Evolutionary conservation across 2,329 filamentous ascomycete species (phyloP).

Genomic region (Apiospora rasikravindrae): DNA sequence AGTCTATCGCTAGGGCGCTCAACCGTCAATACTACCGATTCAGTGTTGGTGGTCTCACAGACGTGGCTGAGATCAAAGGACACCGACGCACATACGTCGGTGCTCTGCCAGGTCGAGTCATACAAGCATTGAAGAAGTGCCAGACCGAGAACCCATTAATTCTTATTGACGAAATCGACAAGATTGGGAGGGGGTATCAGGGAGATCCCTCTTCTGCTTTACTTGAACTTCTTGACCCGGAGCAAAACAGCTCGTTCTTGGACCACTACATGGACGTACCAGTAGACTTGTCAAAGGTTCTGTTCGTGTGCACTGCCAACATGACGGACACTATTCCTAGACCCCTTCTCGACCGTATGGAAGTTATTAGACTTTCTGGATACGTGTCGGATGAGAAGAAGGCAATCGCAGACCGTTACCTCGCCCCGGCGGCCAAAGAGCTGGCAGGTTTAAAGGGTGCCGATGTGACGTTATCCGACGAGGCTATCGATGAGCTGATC

Average conservation of each 20-base stretch:
- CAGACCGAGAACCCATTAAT: conserved; percentile 98
- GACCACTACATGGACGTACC: conserved; percentile 99
- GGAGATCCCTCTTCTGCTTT: conserved; percentile 95
- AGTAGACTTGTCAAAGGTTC: conserved; percentile 94
- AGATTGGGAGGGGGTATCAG: conserved; percentile 95
- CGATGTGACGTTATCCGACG: conserved; percentile 83
- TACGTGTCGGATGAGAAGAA: conserved; percentile 99
- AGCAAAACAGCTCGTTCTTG: conserved; percentile 96
- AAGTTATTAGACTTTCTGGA: conserved; percentile 93
- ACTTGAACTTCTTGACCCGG: conserved; percentile 90
- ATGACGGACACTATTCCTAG: conserved; percentile 98
- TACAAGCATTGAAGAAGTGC: conserved; percentile 98
- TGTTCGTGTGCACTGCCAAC: conserved; percentile 98
- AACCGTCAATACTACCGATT: conserved; percentile 98
- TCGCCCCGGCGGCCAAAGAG: conserved; percentile 93
- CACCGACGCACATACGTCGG: conserved; percentile 96
- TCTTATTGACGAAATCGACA: conserved; percentile 96
- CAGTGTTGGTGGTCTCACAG: conserved; percentile 93
- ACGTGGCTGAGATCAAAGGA: conserved; percentile 98
- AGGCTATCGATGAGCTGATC: conserved; percentile 94
- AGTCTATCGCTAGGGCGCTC: conserved; percentile 92
- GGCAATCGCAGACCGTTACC: conserved; percentile 92
- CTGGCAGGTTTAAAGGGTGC: conserved; percentile 88
- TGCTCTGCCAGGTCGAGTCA: conserved; percentile 92
- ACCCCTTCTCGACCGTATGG: conserved; percentile 94